These are phyloP conservation scores for Lactifluus hygrophoroides DNA, from an alignment of 768 basidiomycete genomes.

Conservation along the genomic window DNA sequence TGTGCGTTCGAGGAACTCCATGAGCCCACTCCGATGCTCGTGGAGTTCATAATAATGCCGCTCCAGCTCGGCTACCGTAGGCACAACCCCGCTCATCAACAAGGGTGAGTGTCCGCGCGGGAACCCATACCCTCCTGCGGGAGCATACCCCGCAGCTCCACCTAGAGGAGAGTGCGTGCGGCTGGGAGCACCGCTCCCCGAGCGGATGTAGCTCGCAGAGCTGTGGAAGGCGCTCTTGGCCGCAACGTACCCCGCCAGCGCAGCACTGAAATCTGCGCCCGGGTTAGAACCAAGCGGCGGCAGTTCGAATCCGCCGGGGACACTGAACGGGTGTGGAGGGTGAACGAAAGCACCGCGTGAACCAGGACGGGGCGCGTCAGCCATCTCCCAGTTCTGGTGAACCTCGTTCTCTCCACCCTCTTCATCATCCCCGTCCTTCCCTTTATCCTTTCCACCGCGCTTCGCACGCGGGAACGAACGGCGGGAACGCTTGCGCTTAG, in stretches of 20 bases:
- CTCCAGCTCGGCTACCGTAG: conserved; percentile 55
- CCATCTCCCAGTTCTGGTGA: conserved; percentile 15
- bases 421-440: conserved; percentile 25
- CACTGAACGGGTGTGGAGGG: conserved; percentile 14
- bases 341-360: conserved; percentile 15
- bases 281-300: conserved; percentile 39
- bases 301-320: conserved; percentile 46
- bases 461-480: conserved; percentile 23
- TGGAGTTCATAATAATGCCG: conserved; percentile 59
- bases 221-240: conserved; percentile 22
- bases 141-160: conserved; percentile 34
- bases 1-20: conserved; percentile 71
- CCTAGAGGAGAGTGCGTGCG: conserved; percentile 62
- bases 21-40: conserved; percentile 53
- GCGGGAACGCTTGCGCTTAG: conserved; percentile 52
- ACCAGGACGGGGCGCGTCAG: conserved; percentile 9
- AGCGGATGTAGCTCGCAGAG: conserved; percentile 51
- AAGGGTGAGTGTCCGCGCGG: conserved; percentile 44
- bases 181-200: conserved; percentile 55
- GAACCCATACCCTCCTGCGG: conserved; percentile 16
- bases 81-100: conserved; percentile 26
- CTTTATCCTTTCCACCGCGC: conserved; percentile 18
- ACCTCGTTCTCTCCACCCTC: conserved; percentile 19
- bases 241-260: conserved; percentile 10
- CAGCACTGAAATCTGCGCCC: conserved; percentile 21